Base-by-base conservation (phyloP, 306 rosid species). In the Pyrus communis region DNA sequence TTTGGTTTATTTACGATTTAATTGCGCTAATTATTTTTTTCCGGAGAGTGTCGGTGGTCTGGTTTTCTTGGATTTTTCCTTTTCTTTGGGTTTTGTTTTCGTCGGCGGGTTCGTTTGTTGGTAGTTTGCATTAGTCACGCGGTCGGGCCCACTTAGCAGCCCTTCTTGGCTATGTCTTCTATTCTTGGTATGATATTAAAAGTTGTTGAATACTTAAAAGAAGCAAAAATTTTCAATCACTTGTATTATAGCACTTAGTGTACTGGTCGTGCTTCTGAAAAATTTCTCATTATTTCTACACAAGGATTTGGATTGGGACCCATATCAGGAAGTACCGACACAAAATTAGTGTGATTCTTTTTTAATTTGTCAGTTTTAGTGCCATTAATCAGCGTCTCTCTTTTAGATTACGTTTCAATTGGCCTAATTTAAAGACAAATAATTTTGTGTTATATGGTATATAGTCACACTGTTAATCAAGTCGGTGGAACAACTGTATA, bases 21-120 rank as follows among this genome's bases (percentile, higher is more conserved):
- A 81, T 81, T 54, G 62, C 80, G 7, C 22, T 49, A 7, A 76
- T 22, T 69, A 57, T 46, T 62, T 35, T 43, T 76, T 71, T 42
- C 35, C 35, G 15, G 28, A 69, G 33, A 78, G 80, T 93, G 96
- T 93, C 97, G 98, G 96, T 91, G 86, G 76, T 61, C 72, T 43
- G 23, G 2, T 14, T 58, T 64, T 38, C 15, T 28, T 28, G 62
- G 62, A 22, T 5, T 66, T 64, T 12, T 69, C 69, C n/a, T 3
- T 13, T 49, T 3, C 1, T 38, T 64, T 49, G 10, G 0, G 22
- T 58, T 49, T 13, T 38, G 23, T 4, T 13, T 73, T 42, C 76
- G 78, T 78, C 82, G 80, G 85, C 82, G 79, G 77, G 81, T 33
- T 63, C 74, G 59, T 71, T 60, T 57, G 49, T 38, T 42, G 40